These are phyloP conservation scores for Mycena vitilis DNA, from an alignment of 768 basidiomycete species.

Conservation along the genomic window DNA sequence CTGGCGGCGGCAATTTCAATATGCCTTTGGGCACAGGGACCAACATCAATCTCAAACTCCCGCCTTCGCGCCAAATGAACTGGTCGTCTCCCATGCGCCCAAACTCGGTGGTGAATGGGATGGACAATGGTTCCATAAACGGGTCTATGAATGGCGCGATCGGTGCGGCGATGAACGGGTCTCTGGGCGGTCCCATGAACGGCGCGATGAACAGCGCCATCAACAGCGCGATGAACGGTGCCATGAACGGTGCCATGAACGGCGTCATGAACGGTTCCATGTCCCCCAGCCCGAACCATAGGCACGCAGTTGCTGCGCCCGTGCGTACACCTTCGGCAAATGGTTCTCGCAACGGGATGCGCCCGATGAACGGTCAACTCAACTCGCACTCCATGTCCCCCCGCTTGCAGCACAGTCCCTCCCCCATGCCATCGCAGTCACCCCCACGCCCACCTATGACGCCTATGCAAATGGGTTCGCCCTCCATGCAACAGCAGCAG, in stretches of 20 bases:
- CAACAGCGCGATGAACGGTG: constrained; percentile 34
- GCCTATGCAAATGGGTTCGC: constrained; percentile 66
- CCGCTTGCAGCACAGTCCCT: constrained; percentile 60
- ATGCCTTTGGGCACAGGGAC: constrained; percentile 47
- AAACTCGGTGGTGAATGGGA: constrained; percentile 34
- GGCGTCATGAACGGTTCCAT: constrained; percentile 43
- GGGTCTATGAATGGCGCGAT: constrained; percentile 2
- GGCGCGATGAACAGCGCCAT: constrained; percentile 42
- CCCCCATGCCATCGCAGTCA: constrained; percentile 61
- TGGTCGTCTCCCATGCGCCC: constrained; percentile 50
- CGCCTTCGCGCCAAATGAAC: constrained; percentile 54
- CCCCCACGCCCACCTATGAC: constrained; percentile 63
- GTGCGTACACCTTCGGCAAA: constrained; percentile 67
- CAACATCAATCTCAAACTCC: constrained; percentile 58
- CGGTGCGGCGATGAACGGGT: constrained; percentile 32
- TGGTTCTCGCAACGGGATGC: constrained; percentile 60
- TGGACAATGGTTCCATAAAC: constrained; percentile 40
- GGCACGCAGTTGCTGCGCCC: constrained; percentile 53
- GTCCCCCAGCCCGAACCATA: constrained; percentile 51
- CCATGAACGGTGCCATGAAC: constrained; percentile 45
- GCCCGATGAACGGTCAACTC: constrained; percentile 56
- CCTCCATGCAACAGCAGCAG: constrained; percentile 67
- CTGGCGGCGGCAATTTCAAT: constrained; percentile 49
- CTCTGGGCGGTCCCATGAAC: constrained; percentile 27
- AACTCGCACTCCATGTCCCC: constrained; percentile 60